Evolutionary conservation across 177 flowering plant genomes (phyloP), one percentile per base, ranked within the genome.

Genomic region (Telopea speciosissima): DNA sequence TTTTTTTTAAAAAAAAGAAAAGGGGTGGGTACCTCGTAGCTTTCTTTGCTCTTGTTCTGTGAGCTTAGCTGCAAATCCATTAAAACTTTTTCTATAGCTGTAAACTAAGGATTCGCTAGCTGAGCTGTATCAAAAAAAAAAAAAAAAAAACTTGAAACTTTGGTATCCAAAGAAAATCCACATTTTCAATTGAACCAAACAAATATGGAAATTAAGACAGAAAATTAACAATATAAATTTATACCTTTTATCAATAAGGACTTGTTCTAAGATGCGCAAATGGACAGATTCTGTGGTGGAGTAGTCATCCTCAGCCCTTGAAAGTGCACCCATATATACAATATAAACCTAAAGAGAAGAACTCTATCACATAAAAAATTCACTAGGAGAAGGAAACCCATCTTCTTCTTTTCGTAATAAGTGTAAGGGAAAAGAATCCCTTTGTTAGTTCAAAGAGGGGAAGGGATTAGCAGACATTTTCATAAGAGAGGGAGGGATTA

Each of bases 51-150:
- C 86, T 14, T 69, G 22, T 7, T 76, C 70, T 9, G 83, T 78
- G 42, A 86, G 80, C 45, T 73, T 77, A 24, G 87, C 87, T 10
- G 81, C 82, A 79, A 83, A 84, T 0, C 86, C 86, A 72, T 81
- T 83, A 75, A 86, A 86, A 44, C 84, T 84, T 44, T 80, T 78
- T 59, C 23, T 68, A 62, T 82, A 85, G 65, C 85, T 86, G 70
- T 77, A 72, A 3, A 84, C 54, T 19, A 78, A 28, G 12, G 68
- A 31, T 0, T 76, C 52, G 10, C 40, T 36, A 17, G 25, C 17
- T 21, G 69, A 68, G 17, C 81, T 83, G 36, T 12, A 7, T 63
- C 14, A 24, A 4, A 0, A 24, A 24, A 62, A 24, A 25, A 40
- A 12, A 1, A 25, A 10, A 1, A 12, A 13, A 63, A 25, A 25